phyloP scores from a whole-genome alignment of 2,329 filamentous ascomycete species.

The Tolypocladium endophyticum region DNA sequence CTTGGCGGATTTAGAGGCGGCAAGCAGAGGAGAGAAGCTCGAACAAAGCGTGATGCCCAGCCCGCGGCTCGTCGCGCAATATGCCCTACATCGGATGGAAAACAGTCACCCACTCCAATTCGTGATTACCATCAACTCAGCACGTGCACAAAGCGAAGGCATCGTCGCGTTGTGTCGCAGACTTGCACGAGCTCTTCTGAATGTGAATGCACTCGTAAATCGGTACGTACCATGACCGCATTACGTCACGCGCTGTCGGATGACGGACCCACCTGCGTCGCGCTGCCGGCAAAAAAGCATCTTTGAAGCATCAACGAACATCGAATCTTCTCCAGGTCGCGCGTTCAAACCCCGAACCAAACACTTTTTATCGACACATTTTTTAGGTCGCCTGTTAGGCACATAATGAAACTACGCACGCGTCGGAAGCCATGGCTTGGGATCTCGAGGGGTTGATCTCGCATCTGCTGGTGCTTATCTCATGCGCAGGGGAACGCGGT shows the following conservation, averaged over 20 bases:
- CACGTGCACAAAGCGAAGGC: neutral
- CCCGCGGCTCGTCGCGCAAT: neutral
- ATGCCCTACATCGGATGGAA: neutral
- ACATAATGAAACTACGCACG: constrained; percentile 14
- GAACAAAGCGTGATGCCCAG: neutral
- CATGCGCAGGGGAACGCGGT: constrained; percentile 27
- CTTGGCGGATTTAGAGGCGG: neutral
- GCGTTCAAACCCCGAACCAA: constrained; percentile 7
- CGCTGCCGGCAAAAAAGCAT: neutral
- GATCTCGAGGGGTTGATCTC: constrained; percentile 28
- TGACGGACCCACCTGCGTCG: neutral
- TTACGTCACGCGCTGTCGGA: neutral
- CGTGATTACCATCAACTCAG: neutral
- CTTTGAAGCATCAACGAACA: neutral
- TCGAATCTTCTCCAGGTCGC: constrained; percentile 2
- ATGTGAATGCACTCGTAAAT: too few relatives aligned
- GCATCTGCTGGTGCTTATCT: constrained; percentile 23
- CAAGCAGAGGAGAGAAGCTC: neutral
- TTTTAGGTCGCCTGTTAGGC: neutral
- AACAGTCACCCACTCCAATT: too few relatives aligned
- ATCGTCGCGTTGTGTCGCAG: neutral
- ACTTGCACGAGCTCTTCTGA: too few relatives aligned
- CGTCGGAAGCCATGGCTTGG: constrained; percentile 19
- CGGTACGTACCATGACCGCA: neutral
- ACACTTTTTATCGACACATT: constrained; percentile 2